These are phyloP conservation scores for Sporothrix luriei DNA, from an alignment of 2,329 filamentous ascomycete species.

Conservation along the genomic window DNA sequence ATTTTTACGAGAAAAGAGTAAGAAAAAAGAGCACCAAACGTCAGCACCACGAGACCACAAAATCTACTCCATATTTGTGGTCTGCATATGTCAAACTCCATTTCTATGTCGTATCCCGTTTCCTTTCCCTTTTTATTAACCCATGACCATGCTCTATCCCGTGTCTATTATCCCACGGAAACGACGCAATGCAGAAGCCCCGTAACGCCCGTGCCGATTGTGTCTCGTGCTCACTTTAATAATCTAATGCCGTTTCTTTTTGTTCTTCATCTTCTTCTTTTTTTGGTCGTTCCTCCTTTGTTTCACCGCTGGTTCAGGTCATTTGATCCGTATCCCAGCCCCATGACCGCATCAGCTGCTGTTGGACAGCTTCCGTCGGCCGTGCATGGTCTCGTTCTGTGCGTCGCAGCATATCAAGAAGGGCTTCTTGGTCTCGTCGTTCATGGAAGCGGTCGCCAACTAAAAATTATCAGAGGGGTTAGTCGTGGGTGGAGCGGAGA, in stretches of 20 bases:
- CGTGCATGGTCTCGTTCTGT: constrained; percentile 43
- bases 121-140: neutral
- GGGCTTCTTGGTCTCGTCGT: constrained; percentile 40
- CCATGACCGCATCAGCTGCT: constrained; percentile 41
- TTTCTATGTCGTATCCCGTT: neutral
- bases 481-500: too few species aligned
- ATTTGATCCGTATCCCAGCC: constrained; percentile 34
- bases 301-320: neutral
- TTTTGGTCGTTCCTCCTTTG: neutral
- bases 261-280: neutral
- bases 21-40: neutral
- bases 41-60: neutral
- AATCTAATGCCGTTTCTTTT: too few species aligned
- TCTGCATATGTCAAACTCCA: neutral
- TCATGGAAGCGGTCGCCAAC: constrained; percentile 42
- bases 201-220: neutral
- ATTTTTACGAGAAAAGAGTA: neutral
- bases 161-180: neutral
- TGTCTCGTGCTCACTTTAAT: neutral
- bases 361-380: constrained; percentile 42
- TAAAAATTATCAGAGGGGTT: constrained; percentile 31
- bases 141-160: neutral
- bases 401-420: constrained; percentile 40
- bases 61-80: neutral
- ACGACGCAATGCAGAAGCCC: neutral